Evolutionary conservation across 345 rosid genomes (phyloP).

Genomic region (Streptanthus diversifolius): DNA sequence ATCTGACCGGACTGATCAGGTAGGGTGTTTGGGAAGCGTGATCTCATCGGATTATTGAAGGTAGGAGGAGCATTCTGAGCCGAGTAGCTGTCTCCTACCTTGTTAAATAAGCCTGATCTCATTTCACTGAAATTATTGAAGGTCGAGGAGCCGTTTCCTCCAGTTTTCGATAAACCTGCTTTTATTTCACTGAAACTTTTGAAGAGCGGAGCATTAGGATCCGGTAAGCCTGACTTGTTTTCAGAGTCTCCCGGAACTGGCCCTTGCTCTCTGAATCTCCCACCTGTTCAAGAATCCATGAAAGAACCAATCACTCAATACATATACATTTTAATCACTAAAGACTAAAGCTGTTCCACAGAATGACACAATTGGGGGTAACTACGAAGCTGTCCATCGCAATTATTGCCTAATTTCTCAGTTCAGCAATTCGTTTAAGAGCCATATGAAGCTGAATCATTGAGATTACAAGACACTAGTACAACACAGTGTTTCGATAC

Average conservation of each 20-base stretch:
- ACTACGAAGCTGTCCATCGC: neutral
- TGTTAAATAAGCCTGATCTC: constrained; percentile 16
- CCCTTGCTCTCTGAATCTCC: neutral
- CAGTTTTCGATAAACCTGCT: neutral
- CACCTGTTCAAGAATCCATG: constrained; percentile 21
- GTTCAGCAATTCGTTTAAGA: neutral
- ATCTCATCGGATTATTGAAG: neutral
- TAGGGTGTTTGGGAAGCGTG: constrained; percentile 8
- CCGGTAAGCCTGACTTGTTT: neutral
- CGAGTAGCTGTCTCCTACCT: neutral
- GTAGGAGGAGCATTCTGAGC: constrained; percentile 18
- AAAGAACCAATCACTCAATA: neutral
- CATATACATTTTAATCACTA: constrained; percentile 18
- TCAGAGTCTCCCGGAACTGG: constrained; percentile 18
- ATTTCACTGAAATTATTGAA: constrained; percentile 8
- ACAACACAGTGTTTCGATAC: neutral
- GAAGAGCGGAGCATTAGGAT: neutral
- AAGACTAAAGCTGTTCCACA: neutral
- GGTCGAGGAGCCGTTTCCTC: neutral
- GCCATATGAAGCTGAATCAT: neutral
- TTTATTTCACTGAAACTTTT: neutral
- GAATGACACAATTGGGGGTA: neutral
- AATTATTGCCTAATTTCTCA: neutral
- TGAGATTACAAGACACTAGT: neutral
- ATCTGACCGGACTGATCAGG: constrained; percentile 13